Conservation (phyloP, 2,329 filamentous ascomycete genomes). For the Colletotrichum chrysophilum region DNA sequence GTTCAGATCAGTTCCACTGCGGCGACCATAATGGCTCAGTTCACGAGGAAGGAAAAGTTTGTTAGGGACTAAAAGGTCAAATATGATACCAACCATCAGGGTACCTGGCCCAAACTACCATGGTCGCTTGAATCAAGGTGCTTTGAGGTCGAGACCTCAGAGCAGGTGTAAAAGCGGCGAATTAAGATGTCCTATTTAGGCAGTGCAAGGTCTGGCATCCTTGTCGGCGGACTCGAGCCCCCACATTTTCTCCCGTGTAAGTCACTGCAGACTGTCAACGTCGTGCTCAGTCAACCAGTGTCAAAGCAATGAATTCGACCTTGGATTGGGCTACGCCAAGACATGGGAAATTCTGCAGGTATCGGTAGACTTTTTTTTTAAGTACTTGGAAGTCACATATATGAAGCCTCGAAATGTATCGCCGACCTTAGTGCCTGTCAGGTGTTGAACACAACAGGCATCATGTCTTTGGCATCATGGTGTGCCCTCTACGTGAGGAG, state of each 20-base stretch:
- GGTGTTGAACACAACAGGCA: neutral
- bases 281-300: neutral
- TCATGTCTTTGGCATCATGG: neutral
- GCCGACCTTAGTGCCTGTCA: neutral
- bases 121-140: neutral
- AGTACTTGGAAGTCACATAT: neutral
- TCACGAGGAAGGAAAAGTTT: neutral
- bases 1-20: neutral
- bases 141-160: neutral
- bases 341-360: neutral
- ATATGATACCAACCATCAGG: neutral
- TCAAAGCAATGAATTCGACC: neutral
- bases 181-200: neutral
- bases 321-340: neutral
- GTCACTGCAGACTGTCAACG: neutral
- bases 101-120: accelerated
- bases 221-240: neutral
- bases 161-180: neutral
- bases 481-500: neutral
- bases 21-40: neutral
- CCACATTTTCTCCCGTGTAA: neutral
- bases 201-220: neutral
- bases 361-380: neutral
- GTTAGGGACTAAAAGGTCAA: accelerated
- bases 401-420: neutral